Evolutionary conservation across 306 rosid genomes (phyloP), one percentile per base, ranked within the genome.

Genomic region (Dalbergia cochinchinensis): DNA sequence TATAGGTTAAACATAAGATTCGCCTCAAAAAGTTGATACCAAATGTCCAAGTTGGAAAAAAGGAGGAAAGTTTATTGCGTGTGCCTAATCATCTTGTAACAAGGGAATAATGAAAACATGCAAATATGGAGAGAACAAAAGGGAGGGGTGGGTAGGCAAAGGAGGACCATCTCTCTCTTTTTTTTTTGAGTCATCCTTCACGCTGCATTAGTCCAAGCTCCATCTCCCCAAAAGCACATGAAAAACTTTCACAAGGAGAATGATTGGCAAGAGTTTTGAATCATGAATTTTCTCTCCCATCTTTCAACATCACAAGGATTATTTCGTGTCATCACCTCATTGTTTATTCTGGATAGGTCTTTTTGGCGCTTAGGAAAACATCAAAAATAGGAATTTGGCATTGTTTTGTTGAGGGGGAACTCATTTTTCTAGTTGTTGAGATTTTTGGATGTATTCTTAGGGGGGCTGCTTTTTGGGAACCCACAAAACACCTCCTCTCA

Each of bases 211-310:
- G 31, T 1, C 31, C 31, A 26, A 26, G 2, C 31, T 3, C 31
- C 31, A 26, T 26, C 31, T 26, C 31, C 31, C 31, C 31, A 26
- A 26, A 26, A 26, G 31, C 0, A 26, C 31, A 26, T 26, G 31
- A 26, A 26, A 37, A 37, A 50, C 67, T 68, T 76, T 66, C 51
- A 74, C 65, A 53, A 11, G 33, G 64, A 69, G 83, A 83, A 82
- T 87, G 80, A 89, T 91, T 87, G 88, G 88, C 76, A 69, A 42
- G 76, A 71, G 85, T 78, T 69, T 69, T 53, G 82, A 86, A 83
- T 89, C 77, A 77, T 74, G 82, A 79, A 86, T 26, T 10, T 1
- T 12, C 8, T 50, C 74, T 80, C 66, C 85, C 39, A 77, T 85
- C 90, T 83, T 73, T 87, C 85, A 66, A 80, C 83, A 80, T 85